Base-by-base conservation (phyloP, 805 yeast genomes). In the Deakozyma indianensis region DNA sequence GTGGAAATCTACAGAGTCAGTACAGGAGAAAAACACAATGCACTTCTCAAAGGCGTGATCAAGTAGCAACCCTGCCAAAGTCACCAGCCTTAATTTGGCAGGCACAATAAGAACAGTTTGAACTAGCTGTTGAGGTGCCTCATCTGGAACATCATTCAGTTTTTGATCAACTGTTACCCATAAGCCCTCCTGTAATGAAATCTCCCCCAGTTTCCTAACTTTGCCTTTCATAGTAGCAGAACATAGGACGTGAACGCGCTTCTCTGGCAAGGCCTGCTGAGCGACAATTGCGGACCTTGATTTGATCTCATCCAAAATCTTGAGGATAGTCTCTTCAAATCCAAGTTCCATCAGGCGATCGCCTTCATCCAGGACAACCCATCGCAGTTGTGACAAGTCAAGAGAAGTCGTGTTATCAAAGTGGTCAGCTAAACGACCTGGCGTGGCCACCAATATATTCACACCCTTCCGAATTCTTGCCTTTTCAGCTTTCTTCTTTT, bases 1-100 rank as follows among this genome's bases (percentile, higher is more conserved):
- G 63, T 92, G 96, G 67, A 83, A 92, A 53, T 92, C 88, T 21
- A 94, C 97, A n/a, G 95, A 83, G 59, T 90, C 97, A 0, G 97
- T 78, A 65, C 98, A 90, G 14, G 96, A 83, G 51, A 88, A 73
- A 61, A 92, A 92, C 0, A 92, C 86, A 59, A 92, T 80, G 15
- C 58, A 54, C 41, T 57, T 54, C 21, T 61, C 55, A 2, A 38
- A 46, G 7, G 7, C 28, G 1, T 59, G 51, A 9, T 61, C 61
- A 4, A 51, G 15, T 48, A 92, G 66, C 3, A 71, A 59, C 1
- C 84, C 87, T 5, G 83, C 77, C 41, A 92, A 62, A 0, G 95
- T 73, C 1, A 90, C 97, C 23, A 88, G 68, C 52, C 98, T 70
- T 51, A 92, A 68, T 57, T 92, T 92, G 4, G 96, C 94, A 1